phyloP scores from a whole-genome alignment of 768 basidiomycete genomes.

The Harrya chromipes region DNA sequence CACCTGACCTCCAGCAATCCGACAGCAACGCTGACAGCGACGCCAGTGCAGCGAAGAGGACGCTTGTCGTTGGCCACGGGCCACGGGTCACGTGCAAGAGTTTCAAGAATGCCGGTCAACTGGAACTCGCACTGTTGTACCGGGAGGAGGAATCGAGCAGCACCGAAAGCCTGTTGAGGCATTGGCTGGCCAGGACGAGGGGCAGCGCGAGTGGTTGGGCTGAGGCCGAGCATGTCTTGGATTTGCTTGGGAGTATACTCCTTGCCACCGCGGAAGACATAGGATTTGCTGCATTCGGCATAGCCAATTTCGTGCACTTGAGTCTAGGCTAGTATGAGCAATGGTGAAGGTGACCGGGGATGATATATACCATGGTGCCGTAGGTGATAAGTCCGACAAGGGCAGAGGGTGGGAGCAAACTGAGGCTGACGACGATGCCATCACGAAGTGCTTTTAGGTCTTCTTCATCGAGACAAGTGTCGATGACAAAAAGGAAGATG shows the following conservation, averaged over 20 bases:
- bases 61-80: conserved; percentile 95
- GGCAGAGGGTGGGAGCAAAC: conserved; percentile 89
- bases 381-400: conserved; percentile 95
- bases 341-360: background rate
- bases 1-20: conserved; percentile 76
- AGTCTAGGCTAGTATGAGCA: conserved; percentile 48
- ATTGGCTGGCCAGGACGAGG: conserved; percentile 84
- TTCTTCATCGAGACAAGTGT: conserved; percentile 94
- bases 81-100: conserved; percentile 90
- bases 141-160: conserved; percentile 89
- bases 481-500: conserved; percentile 95
- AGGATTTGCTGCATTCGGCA: conserved; percentile 93
- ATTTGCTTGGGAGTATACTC: conserved; percentile 96
- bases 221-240: conserved; percentile 91
- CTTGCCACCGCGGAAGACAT: conserved; percentile 97
- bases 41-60: conserved; percentile 90
- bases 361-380: conserved; percentile 84
- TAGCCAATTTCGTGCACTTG: conserved; percentile 99
- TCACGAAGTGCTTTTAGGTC: conserved; percentile 95
- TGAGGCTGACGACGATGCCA: conserved; percentile 91
- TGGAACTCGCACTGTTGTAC: conserved; percentile 94
- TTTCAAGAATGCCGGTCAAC: conserved; percentile 88
- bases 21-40: conserved; percentile 90
- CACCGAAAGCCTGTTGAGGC: conserved; percentile 77
- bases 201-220: conserved; percentile 73